phyloP scores from a whole-genome alignment of 805 yeast species.

The Maudiozyma pseudohumilis region DNA sequence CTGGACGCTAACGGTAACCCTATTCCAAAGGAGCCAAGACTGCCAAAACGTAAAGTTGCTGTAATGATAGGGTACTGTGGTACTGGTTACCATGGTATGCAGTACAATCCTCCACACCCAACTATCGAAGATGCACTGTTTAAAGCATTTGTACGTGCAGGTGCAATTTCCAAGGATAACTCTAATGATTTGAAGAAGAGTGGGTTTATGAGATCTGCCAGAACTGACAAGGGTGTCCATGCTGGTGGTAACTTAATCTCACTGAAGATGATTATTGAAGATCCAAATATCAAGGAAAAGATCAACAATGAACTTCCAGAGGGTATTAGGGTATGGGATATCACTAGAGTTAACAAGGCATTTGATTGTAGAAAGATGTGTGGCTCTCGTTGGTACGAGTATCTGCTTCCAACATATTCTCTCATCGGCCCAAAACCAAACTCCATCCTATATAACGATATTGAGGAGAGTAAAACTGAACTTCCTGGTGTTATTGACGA shows the following conservation, averaged over 20 bases:
- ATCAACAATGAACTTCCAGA: conserved; percentile 73
- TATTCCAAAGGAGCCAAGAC: conserved; percentile 44
- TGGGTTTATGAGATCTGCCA: conserved; percentile 78
- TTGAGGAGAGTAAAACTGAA: conserved; percentile 41
- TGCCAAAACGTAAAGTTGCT: conserved; percentile 87
- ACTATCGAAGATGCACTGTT: conserved; percentile 89
- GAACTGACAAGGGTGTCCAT: conserved; percentile 94
- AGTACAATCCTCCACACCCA: conserved; percentile 73
- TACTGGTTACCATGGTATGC: conserved; percentile 95
- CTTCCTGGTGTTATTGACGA: conserved; percentile 50
- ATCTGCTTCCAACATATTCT: conserved; percentile 83
- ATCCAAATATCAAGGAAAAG: conserved; percentile 58
- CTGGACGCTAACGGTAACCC: conserved; percentile 56
- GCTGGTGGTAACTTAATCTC: conserved; percentile 93
- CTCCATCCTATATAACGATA: conserved; percentile 51
- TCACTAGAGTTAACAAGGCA: conserved; percentile 75
- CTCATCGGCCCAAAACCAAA: conserved; percentile 84
- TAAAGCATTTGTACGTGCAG: conserved; percentile 73
- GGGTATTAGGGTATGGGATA: conserved; percentile 88
- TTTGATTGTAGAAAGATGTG: conserved; percentile 95
- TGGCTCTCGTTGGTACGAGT: conserved; percentile 91
- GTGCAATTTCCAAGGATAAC: conserved; percentile 80
- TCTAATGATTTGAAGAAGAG: conserved; percentile 80
- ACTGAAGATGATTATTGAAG: conserved; percentile 52
- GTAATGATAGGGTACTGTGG: conserved; percentile 91